These are phyloP conservation scores for Vaccinium macrocarpon DNA, from an alignment of 148 eudicot genomes.

Conservation along the genomic window DNA sequence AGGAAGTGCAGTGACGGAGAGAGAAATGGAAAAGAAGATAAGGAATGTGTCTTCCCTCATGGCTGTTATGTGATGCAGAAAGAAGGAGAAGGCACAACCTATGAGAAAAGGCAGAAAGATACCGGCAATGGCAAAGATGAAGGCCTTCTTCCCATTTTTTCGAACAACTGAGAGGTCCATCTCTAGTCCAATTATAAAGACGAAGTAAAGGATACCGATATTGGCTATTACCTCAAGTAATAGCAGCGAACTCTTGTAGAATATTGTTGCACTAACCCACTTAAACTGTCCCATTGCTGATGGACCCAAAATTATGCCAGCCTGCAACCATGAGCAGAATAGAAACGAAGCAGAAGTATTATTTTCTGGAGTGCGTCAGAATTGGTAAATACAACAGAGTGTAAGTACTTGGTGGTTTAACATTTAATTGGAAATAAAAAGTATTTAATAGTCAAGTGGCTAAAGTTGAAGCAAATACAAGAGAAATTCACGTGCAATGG, in stretches of 20 bases:
- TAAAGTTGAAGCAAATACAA: background rate
- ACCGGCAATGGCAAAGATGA: conserved; percentile 11
- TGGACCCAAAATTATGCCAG: conserved; percentile 20
- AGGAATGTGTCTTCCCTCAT: conserved; percentile 6
- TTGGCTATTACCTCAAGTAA: conserved; percentile 18
- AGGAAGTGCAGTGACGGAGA: conserved; percentile 18
- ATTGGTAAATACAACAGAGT: background rate
- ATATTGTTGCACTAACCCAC: background rate
- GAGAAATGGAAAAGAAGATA: conserved; percentile 1
- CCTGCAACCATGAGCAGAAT: conserved; percentile 6
- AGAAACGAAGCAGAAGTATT: background rate
- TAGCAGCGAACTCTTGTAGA: background rate
- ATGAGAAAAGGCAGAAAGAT: conserved; percentile 16
- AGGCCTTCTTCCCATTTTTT: conserved; percentile 9
- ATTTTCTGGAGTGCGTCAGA: background rate
- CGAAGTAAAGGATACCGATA: conserved; percentile 16
- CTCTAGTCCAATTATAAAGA: conserved; percentile 20
- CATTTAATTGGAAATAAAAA: background rate
- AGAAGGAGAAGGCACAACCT: conserved; percentile 1
- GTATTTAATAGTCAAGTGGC: background rate
- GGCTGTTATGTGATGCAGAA: background rate
- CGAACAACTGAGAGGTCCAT: conserved; percentile 15
- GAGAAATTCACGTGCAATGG: background rate
- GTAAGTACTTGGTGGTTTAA: background rate
- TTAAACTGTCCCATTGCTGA: background rate